phyloP scores from a whole-genome alignment of 2,329 filamentous ascomycete genomes.

The Colletotrichum karsti region DNA sequence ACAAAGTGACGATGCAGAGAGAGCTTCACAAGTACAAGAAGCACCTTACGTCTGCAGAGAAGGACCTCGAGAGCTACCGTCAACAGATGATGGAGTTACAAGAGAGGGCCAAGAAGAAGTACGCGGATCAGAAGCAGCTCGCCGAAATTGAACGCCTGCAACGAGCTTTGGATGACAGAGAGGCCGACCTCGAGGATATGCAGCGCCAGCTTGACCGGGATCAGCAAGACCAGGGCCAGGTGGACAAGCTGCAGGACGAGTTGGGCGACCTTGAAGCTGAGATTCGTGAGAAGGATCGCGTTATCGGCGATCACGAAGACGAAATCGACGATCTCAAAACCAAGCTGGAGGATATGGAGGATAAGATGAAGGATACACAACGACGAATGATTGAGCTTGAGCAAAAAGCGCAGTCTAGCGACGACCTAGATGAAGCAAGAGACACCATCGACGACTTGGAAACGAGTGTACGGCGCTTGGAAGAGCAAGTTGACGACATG shows the following conservation, averaged over 20 bases:
- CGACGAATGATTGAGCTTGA: conserved; percentile 63
- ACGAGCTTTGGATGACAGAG: conserved; percentile 63
- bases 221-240: conserved; percentile 63
- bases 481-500: conserved; percentile 62
- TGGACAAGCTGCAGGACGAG: conserved; percentile 76
- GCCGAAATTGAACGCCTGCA: conserved; percentile 67
- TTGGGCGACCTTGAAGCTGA: conserved; percentile 81
- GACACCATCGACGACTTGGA: conserved; percentile 69
- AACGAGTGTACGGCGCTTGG: conserved; percentile 58
- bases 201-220: conserved; percentile 66
- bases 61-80: conserved; percentile 84
- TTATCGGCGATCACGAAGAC: conserved; percentile 78
- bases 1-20: conserved; percentile 87
- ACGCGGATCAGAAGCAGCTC: conserved; percentile 75
- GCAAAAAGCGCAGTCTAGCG: conserved; percentile 59
- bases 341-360: conserved; percentile 60
- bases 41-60: conserved; percentile 81
- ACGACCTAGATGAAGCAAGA: conserved; percentile 64
- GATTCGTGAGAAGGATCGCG: conserved; percentile 77
- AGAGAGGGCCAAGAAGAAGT: conserved; percentile 80
- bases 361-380: conserved; percentile 65
- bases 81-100: conserved; percentile 84
- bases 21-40: conserved; percentile 91
- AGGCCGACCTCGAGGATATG: conserved; percentile 68
- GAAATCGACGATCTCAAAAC: conserved; percentile 74